Base-by-base conservation (phyloP, 2,329 filamentous ascomycete species). In the Akanthomyces muscarius region DNA sequence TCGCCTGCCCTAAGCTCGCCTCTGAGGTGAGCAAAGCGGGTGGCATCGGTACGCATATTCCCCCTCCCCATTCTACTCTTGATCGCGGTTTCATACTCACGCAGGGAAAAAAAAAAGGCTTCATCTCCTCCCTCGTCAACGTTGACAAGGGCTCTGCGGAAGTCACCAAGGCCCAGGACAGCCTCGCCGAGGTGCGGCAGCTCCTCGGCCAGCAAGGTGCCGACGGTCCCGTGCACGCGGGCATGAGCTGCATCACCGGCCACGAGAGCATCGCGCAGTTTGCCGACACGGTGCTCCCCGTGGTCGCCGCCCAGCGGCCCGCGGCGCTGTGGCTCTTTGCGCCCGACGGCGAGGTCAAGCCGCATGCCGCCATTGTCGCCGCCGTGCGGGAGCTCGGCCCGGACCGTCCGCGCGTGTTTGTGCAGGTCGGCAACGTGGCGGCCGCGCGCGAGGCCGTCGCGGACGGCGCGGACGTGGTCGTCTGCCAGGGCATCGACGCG, bases 301-400 rank as follows among this genome's bases (percentile, higher is more conserved):
- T 88, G 14, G 75, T 90, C 21, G 69, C 70, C 28, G 74, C 77
- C 64, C 81, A 86, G 71, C 74, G 73, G 0, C 86, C 87, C 1
- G 81, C 81, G 2, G 87, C 85, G 0, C 77, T 87, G 10, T 90
- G 88, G 88, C 79, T 90, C 53, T 90, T 89, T 69, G 87, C 87
- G 3, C 85, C 86, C 2, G 74, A 77, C 38, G 75, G 77, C 5
- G 71, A 78, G 18, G 70, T 76, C 23, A 74, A 77, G 18, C 75
- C 76, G 13, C 74, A 78, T 60, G 66, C 63, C 7, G 68, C 62
- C 57, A 75, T 81, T 50, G 73, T 81, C 42, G 64, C 68, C 54
- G 71, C 71, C 3, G 65, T 79, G 36, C 74, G 74, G 63, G 54
- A 21, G 5, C 62, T 73, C 16, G 36, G 33, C n/a, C 13, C 13